These are phyloP conservation scores for Alternaria gaisen DNA, from an alignment of 2,329 filamentous ascomycete species.

Conservation along the genomic window DNA sequence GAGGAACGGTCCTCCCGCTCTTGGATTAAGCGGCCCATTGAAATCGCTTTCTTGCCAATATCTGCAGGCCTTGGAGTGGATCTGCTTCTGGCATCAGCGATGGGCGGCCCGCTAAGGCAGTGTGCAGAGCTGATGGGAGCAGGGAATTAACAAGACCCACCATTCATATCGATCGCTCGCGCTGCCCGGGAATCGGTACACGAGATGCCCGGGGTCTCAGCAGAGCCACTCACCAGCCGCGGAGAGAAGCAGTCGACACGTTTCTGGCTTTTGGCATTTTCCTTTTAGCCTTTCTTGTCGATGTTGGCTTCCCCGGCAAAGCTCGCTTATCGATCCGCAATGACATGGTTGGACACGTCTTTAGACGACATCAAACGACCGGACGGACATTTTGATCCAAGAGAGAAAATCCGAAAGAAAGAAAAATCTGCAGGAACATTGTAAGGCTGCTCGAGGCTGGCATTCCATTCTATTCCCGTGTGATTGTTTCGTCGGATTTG, in stretches of 20 bases:
- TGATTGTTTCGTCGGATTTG: not conserved
- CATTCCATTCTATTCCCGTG: not conserved
- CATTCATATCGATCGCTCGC: not conserved
- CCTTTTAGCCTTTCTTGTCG: not conserved
- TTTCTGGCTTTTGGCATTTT: not conserved
- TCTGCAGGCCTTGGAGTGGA: constrained; percentile 8
- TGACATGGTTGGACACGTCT: not conserved
- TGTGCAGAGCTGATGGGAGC: constrained; percentile 5
- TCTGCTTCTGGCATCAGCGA: constrained; percentile 15
- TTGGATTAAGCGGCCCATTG: constrained; percentile 7
- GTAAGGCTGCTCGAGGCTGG: not conserved
- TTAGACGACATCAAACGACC: not conserved
- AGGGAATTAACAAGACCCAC: not conserved
- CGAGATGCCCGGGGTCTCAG: not conserved
- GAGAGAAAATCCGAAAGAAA: not conserved
- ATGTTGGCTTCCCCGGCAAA: not conserved
- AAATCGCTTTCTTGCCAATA: constrained; percentile 8
- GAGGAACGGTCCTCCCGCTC: constrained; percentile 16
- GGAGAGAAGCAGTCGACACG: not conserved
- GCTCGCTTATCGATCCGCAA: constrained; percentile 10
- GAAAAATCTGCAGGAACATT: not conserved
- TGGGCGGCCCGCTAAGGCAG: constrained; percentile 10
- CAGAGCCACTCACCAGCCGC: not conserved
- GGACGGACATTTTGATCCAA: not conserved
- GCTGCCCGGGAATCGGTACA: not conserved